Evolutionary conservation across 1,284 basidiomycete species (phyloP).

Genomic region (Ustilago tritici): DNA sequence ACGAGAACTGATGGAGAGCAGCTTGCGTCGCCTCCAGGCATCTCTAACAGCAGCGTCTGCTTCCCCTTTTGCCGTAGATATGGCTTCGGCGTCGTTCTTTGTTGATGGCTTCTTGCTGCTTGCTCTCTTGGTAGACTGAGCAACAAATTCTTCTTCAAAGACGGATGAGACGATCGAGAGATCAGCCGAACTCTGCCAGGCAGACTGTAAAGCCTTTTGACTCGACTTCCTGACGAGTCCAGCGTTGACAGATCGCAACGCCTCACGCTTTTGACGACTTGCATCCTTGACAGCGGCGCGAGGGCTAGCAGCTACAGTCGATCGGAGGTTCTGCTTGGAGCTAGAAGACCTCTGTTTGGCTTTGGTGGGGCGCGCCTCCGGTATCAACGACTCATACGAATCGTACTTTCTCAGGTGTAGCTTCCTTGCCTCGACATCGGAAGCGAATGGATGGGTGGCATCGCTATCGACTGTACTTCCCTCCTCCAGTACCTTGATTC

Average conservation of each 20-base stretch:
- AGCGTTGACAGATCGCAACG: constrained; percentile 12
- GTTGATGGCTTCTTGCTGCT: not conserved
- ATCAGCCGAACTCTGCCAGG: constrained; percentile 34
- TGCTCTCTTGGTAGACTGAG: constrained; percentile 12
- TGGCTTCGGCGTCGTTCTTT: constrained; percentile 14
- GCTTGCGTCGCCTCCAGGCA: constrained; percentile 31
- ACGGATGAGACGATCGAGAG: constrained; percentile 39
- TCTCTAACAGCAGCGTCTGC: constrained; percentile 33
- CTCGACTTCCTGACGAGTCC: constrained; percentile 9
- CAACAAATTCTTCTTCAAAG: constrained; percentile 42
- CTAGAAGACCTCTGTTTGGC: constrained; percentile 34
- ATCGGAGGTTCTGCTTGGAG: constrained; percentile 25
- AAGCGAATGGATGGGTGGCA: constrained; percentile 31
- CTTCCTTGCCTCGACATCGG: constrained; percentile 24
- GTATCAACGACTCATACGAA: constrained; percentile 17
- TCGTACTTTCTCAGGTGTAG: constrained; percentile 8
- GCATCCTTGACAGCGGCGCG: constrained; percentile 7
- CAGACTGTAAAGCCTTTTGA: constrained; percentile 17
- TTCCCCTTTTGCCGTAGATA: constrained; percentile 28
- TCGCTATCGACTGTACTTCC: constrained; percentile 21
- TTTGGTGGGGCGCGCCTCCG: constrained; percentile 5
- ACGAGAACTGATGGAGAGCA: constrained; percentile 46
- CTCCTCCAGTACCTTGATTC: constrained; percentile 35
- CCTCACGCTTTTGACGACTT: constrained; percentile 29
- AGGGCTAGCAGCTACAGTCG: not conserved